Percentiles rank a stretch among this genome's conserved stretches.
phyloP scores from a whole-genome alignment of 2,329 filamentous ascomycete species.

The Hypoxylon sp. region DNA sequence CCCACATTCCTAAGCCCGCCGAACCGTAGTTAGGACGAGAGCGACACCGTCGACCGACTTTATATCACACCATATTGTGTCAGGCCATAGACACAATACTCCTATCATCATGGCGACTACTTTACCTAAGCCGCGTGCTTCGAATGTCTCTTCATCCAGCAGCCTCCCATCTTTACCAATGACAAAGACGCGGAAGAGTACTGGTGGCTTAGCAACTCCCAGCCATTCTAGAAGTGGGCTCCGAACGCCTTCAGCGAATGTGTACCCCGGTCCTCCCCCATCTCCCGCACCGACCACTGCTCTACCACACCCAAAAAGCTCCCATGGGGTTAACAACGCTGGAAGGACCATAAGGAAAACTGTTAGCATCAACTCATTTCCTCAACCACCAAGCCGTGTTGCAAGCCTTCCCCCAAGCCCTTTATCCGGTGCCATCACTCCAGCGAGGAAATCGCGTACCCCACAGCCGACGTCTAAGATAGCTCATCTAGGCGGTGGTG shows the following conservation, averaged over 20 bases:
- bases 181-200: slow-evolving; percentile 75
- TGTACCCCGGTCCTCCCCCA: slow-evolving; percentile 56
- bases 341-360: slow-evolving; percentile 82
- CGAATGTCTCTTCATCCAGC: slow-evolving; percentile 74
- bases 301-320: slow-evolving; percentile 64
- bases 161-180: slow-evolving; percentile 79
- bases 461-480: slow-evolving; percentile 59
- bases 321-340: slow-evolving; percentile 63
- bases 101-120: slow-evolving; percentile 63
- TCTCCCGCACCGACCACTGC: slow-evolving; percentile 62
- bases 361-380: slow-evolving; percentile 93
- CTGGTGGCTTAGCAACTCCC: slow-evolving; percentile 55
- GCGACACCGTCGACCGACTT: slow-evolving; percentile 17
- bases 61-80: slow-evolving; percentile 12
- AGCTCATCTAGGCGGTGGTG: slow-evolving; percentile 59
- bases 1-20: slow-evolving; percentile 10
- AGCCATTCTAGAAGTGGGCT: slow-evolving; percentile 64
- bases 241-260: slow-evolving; percentile 66
- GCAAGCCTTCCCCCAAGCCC: slow-evolving; percentile 71
- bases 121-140: slow-evolving; percentile 72
- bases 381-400: slow-evolving; percentile 80
- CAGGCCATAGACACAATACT: slow-evolving; percentile 20
- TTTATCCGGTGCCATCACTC: slow-evolving; percentile 56
- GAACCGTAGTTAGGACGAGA: slow-evolving; percentile 17
- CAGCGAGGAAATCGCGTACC: slow-evolving; percentile 64